phyloP scores from a whole-genome alignment of 495 filamentous ascomycete species.

The Chaetomium fimeti region DNA sequence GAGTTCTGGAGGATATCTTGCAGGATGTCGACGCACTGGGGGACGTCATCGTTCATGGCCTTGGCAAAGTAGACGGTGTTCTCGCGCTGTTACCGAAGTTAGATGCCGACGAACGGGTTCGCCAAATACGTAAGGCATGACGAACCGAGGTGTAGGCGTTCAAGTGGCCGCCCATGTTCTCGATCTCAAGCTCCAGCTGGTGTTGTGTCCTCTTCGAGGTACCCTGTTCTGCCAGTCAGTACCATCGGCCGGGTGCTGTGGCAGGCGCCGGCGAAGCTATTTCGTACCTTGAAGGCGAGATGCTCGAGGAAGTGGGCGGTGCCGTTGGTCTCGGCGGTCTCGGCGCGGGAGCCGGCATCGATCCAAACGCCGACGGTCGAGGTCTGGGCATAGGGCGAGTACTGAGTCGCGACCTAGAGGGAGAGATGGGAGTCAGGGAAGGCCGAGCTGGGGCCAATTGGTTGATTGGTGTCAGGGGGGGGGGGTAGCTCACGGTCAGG shows the following conservation, averaged over 20 bases:
- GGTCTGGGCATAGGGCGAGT: conserved; percentile 97
- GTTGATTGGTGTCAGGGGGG: not conserved
- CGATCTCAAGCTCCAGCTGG: conserved; percentile 97
- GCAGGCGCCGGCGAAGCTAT: not conserved
- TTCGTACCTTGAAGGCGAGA: conserved; percentile 92
- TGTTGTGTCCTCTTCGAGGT: conserved; percentile 90
- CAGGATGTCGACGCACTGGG: conserved; percentile 93
- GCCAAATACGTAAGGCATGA: conserved; percentile 26
- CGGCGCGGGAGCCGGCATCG: conserved; percentile 95
- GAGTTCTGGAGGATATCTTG: conserved; percentile 99
- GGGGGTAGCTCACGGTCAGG: conserved; percentile 70
- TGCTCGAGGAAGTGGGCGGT: conserved; percentile 99
- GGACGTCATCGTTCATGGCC: conserved; percentile 95
- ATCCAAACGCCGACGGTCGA: conserved; percentile 99
- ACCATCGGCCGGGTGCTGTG: not conserved
- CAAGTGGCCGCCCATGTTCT: conserved; percentile 99
- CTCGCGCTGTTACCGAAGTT: conserved; percentile 65
- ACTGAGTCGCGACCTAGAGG: conserved; percentile 86
- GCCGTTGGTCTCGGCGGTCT: conserved; percentile 98
- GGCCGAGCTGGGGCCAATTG: conserved; percentile 34
- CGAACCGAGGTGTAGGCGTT: conserved; percentile 99
- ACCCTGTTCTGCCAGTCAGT: conserved; percentile 51
- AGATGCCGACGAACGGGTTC: conserved; percentile 35
- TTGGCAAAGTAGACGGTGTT: conserved; percentile 99
- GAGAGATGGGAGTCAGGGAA: conserved; percentile 41